Percentiles rank a stretch among this genome's conserved stretches.
Evolutionary conservation across 257 asterid species (phyloP).

Genomic region (Ballota nigra): DNA sequence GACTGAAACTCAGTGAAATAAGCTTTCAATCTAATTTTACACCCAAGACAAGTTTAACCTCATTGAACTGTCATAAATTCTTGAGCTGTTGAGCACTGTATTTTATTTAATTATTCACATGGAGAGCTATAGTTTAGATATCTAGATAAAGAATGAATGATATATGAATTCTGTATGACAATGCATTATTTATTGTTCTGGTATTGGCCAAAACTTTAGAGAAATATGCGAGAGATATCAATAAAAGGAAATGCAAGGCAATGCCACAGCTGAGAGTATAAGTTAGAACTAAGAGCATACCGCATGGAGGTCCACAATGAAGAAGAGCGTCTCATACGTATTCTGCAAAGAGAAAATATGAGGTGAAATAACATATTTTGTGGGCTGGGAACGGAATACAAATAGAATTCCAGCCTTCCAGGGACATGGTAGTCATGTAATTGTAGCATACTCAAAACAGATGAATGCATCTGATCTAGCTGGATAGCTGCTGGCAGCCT

Average conservation of each 20-base stretch:
- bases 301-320: conserved; percentile 99
- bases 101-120: background rate
- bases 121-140: conserved; percentile 14
- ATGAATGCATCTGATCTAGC: conserved; percentile 14
- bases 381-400: conserved; percentile 1
- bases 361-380: conserved; percentile 18
- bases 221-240: conserved; percentile 11
- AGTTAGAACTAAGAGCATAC: conserved; percentile 44
- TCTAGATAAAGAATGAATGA: background rate
- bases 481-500: background rate
- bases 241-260: conserved; percentile 6
- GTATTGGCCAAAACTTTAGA: conserved; percentile 9
- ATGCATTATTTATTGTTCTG: background rate
- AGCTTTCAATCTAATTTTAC: conserved; percentile 17
- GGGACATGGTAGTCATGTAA: conserved; percentile 12
- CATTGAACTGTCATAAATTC: background rate
- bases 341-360: conserved; percentile 60
- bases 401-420: background rate
- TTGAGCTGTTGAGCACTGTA: background rate
- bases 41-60: conserved; percentile 4
- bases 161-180: conserved; percentile 3
- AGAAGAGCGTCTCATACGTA: conserved; percentile 77
- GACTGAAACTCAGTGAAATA: conserved; percentile 11
- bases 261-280: conserved; percentile 3
- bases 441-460: conserved; percentile 6